Base-by-base conservation (phyloP, 495 filamentous ascomycete genomes). In the Penicillium cosmopolitanum region DNA sequence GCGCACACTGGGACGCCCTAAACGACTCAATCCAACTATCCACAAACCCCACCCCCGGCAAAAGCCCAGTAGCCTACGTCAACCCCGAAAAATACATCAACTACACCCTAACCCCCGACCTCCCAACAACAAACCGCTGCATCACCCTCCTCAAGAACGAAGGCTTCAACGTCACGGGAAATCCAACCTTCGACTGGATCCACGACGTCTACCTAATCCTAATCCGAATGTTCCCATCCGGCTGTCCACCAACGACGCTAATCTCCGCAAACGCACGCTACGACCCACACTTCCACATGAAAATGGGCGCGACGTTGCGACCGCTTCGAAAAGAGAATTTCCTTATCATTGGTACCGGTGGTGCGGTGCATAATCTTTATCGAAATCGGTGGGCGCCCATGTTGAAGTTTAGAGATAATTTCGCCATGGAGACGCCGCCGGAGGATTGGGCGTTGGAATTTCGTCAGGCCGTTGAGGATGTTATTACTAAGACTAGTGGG, bases 161-260 rank as follows among this genome's bases (percentile, higher is more conserved):
- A 5, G 81, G 81, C n/a, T 83, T 85, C 73, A 76, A 82, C 51
- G 80, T 74, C 4, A 48, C 66, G 8, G 67, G 64, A 3, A 84
- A 86, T 63, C 34, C 63, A 1, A 76, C 60, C 0, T 87, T 87
- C 63, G 81, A 86, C 60, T 86, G 84, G 84, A 87, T 87, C 64
- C 84, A 87, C 73, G 85, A 88, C 67, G 84, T 84, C 9, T 87
- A 82, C 62, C 77, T 87, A 6, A 82, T 87, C 55, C 73, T 87
- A 25, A 85, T 87, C 61, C 76, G 83, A 40, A 88, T 87, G 85
- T 87, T 87, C 63, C 84, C 85, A 21, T 21, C 1, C 21, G 74
- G 64, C 38, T 84, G 81, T 62, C 84, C 85, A 19, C 85, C 85
- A 0, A 84, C 83, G 0, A 85, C 83, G 0, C 73, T 88, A 42